Percentiles rank a stretch among this genome's conserved stretches.
Conservation (phyloP, 192 early-diverging fungal genomes). For the Coemansia sp. region DNA sequence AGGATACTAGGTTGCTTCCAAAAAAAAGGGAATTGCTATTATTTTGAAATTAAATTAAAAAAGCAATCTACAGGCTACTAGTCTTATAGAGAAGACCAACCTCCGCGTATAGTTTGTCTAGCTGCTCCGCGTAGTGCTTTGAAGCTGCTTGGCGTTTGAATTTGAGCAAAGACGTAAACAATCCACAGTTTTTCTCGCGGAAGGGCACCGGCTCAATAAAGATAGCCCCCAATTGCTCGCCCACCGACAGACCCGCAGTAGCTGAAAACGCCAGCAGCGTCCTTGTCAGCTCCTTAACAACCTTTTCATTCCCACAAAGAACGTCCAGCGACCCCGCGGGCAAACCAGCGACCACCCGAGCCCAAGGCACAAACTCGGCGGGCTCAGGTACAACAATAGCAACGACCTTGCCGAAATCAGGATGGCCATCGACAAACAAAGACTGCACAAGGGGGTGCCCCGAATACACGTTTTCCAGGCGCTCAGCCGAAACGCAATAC, state of each 20-base stretch:
- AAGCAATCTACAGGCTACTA: constrained; percentile 21
- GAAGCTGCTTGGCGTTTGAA: constrained; percentile 57
- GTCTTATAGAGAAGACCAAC: constrained; percentile 56
- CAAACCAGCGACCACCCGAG: constrained; percentile 23
- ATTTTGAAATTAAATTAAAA: neutral
- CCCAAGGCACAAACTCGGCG: constrained; percentile 62
- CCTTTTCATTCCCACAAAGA: constrained; percentile 48
- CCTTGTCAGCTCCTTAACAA: constrained; percentile 59
- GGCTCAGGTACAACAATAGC: constrained; percentile 78
- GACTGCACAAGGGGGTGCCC: constrained; percentile 72
- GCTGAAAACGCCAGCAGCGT: constrained; percentile 58
- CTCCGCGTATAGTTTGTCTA: constrained; percentile 55
- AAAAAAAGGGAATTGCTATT: no score
- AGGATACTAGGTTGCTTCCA: no score
- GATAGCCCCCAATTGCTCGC: constrained; percentile 72
- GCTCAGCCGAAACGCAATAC: constrained; percentile 85
- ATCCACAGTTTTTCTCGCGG: constrained; percentile 58
- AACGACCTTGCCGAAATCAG: constrained; percentile 72
- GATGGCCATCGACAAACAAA: constrained; percentile 84
- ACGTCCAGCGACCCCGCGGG: constrained; percentile 47
- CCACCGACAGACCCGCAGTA: constrained; percentile 63
- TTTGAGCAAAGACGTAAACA: constrained; percentile 86
- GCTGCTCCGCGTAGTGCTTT: constrained; percentile 38
- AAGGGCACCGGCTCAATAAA: constrained; percentile 67
- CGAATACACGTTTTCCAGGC: constrained; percentile 69